Conservation (phyloP, 2,329 filamentous ascomycete genomes). For the Blastomyces emzantsi region DNA sequence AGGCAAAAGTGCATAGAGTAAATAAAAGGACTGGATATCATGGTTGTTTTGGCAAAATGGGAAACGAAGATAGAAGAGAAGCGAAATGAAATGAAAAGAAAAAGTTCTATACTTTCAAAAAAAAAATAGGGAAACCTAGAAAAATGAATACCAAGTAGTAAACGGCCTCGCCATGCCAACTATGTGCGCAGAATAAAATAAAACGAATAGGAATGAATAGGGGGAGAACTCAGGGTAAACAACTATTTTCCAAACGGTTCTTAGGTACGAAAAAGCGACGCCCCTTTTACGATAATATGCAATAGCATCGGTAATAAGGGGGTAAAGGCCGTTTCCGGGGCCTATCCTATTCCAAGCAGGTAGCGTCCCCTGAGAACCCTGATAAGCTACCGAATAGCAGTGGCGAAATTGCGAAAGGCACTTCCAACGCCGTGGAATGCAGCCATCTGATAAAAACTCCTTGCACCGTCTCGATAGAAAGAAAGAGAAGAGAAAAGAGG, state of each 20-base stretch:
- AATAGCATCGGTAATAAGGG: background rate
- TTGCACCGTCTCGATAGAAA: background rate
- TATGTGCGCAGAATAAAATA: background rate
- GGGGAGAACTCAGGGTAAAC: background rate
- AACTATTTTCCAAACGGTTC: background rate
- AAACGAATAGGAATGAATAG: background rate
- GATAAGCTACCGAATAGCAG: slow-evolving; percentile 9
- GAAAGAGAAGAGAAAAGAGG: background rate
- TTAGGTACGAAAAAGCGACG: background rate
- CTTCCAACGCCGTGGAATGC: slow-evolving; percentile 4
- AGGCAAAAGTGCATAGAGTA: background rate
- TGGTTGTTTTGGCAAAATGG: too few relatives aligned
- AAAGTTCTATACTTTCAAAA: background rate
- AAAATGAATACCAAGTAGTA: background rate
- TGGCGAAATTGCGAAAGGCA: background rate
- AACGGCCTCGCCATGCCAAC: background rate
- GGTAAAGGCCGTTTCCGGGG: background rate
- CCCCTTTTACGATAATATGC: background rate
- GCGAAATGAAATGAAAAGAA: background rate
- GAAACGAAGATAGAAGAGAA: background rate
- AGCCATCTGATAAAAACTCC: slow-evolving; percentile 1
- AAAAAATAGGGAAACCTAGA: background rate
- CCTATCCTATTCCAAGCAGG: background rate
- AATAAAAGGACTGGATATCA: background rate
- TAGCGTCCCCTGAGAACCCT: slow-evolving; percentile 21